Conservation (phyloP, 2,329 filamentous ascomycete genomes). For the Nemania diffusa region DNA sequence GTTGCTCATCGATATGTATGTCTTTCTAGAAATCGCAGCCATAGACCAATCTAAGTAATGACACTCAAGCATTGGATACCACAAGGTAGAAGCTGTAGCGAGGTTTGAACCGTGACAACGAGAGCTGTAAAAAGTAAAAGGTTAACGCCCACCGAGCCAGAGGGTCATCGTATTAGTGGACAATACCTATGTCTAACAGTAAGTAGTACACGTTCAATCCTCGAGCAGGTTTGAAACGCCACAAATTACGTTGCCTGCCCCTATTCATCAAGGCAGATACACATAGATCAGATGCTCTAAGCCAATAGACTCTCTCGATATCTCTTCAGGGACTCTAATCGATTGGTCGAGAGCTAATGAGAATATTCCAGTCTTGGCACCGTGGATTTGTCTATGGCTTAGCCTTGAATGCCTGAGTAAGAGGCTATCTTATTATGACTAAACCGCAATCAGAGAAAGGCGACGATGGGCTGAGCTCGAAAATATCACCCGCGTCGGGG, state of each 20-base stretch:
- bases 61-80: neutral
- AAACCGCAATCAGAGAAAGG: neutral
- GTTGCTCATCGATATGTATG: neutral
- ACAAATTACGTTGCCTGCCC: neutral
- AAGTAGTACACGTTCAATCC: neutral
- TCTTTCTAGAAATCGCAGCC: neutral
- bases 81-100: neutral
- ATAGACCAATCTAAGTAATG: neutral
- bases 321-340: neutral
- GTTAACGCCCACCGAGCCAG: neutral
- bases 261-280: neutral
- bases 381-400: slow-evolving; percentile 5
- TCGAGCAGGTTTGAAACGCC: neutral
- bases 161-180: neutral
- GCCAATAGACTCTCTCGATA: neutral
- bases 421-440: slow-evolving; percentile 13
- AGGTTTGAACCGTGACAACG: neutral
- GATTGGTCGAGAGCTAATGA: neutral
- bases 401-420: neutral
- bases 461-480: neutral
- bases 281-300: neutral
- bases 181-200: neutral
- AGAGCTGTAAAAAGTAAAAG: neutral
- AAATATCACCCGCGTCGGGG: neutral
- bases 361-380: slow-evolving; percentile 7